phyloP scores from a whole-genome alignment of 2,329 filamentous ascomycete genomes.

The Alternaria panax region DNA sequence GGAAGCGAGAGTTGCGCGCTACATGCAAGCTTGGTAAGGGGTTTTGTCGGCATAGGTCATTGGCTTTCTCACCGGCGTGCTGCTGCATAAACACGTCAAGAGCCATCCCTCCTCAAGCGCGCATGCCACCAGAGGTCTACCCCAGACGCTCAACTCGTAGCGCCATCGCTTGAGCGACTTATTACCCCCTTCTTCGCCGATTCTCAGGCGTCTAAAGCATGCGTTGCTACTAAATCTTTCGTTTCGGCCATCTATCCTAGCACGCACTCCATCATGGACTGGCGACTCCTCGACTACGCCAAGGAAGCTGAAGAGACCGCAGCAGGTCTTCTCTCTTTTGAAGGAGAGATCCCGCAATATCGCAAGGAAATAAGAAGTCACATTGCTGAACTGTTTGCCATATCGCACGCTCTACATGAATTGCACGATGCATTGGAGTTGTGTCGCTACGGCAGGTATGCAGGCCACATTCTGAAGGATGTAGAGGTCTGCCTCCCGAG shows the following conservation, averaged over 20 bases:
- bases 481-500: constrained; percentile 59
- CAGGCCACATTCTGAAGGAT: constrained; percentile 55
- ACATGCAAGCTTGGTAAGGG: constrained; percentile 42
- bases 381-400: constrained; percentile 63
- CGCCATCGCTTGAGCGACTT: constrained; percentile 34
- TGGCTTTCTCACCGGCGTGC: constrained; percentile 42
- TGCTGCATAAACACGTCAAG: constrained; percentile 50
- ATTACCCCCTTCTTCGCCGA: constrained; percentile 18
- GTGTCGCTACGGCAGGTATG: constrained; percentile 47
- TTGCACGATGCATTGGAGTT: constrained; percentile 56
- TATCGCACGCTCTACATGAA: constrained; percentile 59
- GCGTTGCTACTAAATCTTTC: constrained; percentile 22
- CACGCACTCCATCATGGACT: constrained; percentile 47
- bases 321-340: constrained; percentile 59
- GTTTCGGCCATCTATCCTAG: constrained; percentile 30
- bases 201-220: constrained; percentile 24
- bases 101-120: constrained; percentile 33
- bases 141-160: constrained; percentile 36
- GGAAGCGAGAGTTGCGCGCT: constrained; percentile 38
- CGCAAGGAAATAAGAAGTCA: constrained; percentile 61
- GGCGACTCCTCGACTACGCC: constrained; percentile 50
- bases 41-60: constrained; percentile 45
- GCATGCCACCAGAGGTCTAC: constrained; percentile 35
- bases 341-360: constrained; percentile 59
- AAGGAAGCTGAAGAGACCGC: constrained; percentile 62